Base-by-base conservation (phyloP, 176 grass and related monocot genomes). In the Hsuehochloa calcarea region DNA sequence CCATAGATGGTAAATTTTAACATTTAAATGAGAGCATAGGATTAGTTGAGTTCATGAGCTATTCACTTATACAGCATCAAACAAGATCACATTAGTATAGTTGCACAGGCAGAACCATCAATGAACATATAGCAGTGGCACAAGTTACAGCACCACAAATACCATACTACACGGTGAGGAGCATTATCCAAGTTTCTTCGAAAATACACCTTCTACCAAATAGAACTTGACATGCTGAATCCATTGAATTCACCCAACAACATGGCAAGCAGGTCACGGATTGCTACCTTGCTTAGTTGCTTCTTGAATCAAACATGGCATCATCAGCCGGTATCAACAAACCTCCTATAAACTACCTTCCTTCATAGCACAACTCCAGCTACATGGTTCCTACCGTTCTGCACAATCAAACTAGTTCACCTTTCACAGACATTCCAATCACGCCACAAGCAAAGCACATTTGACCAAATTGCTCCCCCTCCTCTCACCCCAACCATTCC, bases 371-470 rank as follows among this genome's bases (percentile, higher is more conserved):
- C 41, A 20, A 44, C 17, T 35, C 9, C 1, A 71, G 50, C 40
- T 29, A 78, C 43, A 66, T 52, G 62, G 84, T 87, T 87, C 89
- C 50, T 75, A 26, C 44, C 75, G 31, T 87, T 63, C 6, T 44
- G 68, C 77, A 44, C 80, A 87, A 90, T 75, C 75, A 84, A 87
- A 83, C 79, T 74, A 83, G 11, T 43, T 5, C 29, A 61, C 1
- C 22, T 68, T 84, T 75, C 17, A 19, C 25, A 63, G 51, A 54
- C 41, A 90, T 75, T 84, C 80, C 74, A 50, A 62, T 54, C 61
- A 74, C 7, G 31, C 10, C 54, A 80, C 41, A 87, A 69, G 80
- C 75, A 87, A 87, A 62, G 80, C 23, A 90, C 80, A 87, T 74
- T 79, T 70, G 60, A 83, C 49, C 73, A 77, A 58, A 83, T 72